These are phyloP conservation scores for Knoxia roxburghii DNA, from an alignment of 257 asterid species.

Conservation along the genomic window DNA sequence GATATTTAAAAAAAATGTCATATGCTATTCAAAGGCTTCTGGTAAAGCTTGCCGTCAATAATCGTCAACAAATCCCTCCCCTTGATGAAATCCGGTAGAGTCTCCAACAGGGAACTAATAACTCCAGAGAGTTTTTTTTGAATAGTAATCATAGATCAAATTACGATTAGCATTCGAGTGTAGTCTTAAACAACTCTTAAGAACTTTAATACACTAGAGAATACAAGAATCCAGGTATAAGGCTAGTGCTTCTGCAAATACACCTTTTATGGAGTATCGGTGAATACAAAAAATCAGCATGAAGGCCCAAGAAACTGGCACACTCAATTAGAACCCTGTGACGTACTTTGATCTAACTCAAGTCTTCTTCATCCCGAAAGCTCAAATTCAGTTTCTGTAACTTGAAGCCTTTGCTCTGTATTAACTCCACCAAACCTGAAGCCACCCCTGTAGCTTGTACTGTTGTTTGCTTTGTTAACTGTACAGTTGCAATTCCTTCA, in stretches of 20 bases:
- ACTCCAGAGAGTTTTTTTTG: too few species aligned
- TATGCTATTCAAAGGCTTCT: too few species aligned
- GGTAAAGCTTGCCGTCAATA: too few species aligned
- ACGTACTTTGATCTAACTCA: constrained; percentile 27
- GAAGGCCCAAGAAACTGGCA: background rate
- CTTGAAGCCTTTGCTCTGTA: constrained; percentile 96
- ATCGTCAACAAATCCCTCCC: too few species aligned
- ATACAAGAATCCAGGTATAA: constrained; percentile 9
- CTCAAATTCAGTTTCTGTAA: constrained; percentile 81
- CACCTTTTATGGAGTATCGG: background rate
- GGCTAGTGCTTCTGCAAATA: background rate
- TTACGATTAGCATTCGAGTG: too few species aligned
- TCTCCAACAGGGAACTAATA: too few species aligned
- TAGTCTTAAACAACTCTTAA: too few species aligned
- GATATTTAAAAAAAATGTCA: too few species aligned
- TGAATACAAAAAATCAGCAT: constrained; percentile 1
- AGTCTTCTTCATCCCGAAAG: constrained; percentile 86
- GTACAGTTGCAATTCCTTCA: constrained; percentile 84
- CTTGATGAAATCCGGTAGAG: too few species aligned
- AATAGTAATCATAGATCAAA: too few species aligned
- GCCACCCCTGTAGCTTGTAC: constrained; percentile 98
- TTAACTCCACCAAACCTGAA: constrained; percentile 72
- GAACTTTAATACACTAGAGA: background rate
- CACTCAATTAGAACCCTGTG: background rate
- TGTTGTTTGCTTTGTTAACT: constrained; percentile 72